Evolutionary conservation across 805 yeast genomes (phyloP).

Genomic region (Lipomyces chichibuensis): DNA sequence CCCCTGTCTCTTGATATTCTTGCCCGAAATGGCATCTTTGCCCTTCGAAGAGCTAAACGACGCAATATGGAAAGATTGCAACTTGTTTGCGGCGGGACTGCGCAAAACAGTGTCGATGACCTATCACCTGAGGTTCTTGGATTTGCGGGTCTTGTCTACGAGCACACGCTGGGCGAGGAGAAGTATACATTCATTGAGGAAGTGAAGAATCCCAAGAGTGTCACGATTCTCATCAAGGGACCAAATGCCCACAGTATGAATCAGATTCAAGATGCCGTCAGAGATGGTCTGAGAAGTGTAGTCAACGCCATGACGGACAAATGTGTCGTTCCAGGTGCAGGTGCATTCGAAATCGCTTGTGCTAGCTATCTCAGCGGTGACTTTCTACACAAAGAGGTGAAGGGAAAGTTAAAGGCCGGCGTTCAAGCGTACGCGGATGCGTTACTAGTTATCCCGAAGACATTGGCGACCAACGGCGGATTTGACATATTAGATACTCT

Average conservation of each 20-base stretch:
- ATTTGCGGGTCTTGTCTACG: conserved; percentile 85
- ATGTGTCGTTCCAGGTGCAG: conserved; percentile 92
- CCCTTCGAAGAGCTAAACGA: conserved; percentile 96
- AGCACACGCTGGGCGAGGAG: conserved; percentile 94
- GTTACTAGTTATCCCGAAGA: conserved; percentile 86
- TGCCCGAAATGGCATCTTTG: conserved; percentile 90
- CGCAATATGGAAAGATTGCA: conserved; percentile 99
- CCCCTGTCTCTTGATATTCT: conserved; percentile 95
- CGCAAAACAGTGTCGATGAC: conserved; percentile 96
- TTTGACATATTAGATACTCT: conserved; percentile 89
- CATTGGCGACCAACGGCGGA: conserved; percentile 89
- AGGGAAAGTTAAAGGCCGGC: conserved; percentile 89
- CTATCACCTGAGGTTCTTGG: conserved; percentile 79
- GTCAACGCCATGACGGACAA: conserved; percentile 86
- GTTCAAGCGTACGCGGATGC: conserved; percentile 93
- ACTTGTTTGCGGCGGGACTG: conserved; percentile 94
- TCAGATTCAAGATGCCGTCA: conserved; percentile 94
- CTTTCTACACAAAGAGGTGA: conserved; percentile 60
- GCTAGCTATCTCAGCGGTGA: conserved; percentile 63
- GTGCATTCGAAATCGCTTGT: conserved; percentile 89
- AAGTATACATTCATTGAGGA: conserved; percentile 96
- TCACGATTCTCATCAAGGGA: conserved; percentile 85
- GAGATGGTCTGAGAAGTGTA: conserved; percentile 96
- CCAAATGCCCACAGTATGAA: conserved; percentile 85
- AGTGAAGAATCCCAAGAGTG: conserved; percentile 80